Evolutionary conservation across 2,329 filamentous ascomycete species (phyloP).

Genomic region (Penicillium hesseltinei): DNA sequence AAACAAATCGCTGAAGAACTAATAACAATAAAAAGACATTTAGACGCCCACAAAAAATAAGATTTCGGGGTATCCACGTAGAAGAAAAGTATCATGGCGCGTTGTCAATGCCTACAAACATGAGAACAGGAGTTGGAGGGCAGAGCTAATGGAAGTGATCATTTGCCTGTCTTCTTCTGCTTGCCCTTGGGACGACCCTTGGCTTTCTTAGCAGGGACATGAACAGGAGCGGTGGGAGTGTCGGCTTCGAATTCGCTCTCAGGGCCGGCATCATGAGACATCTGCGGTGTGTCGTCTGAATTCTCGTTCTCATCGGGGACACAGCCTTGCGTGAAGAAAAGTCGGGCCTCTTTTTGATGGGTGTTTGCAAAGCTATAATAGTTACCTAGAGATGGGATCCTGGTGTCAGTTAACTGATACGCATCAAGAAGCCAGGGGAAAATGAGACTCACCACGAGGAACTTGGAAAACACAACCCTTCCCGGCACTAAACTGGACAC

Average conservation of each 20-base stretch:
- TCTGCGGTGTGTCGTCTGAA: slow-evolving; percentile 4
- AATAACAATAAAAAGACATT: slow-evolving; percentile 11
- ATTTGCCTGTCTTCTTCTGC: slow-evolving; percentile 33
- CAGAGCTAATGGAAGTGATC: not conserved
- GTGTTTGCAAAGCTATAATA: slow-evolving; percentile 89
- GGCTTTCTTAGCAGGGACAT: slow-evolving; percentile 11
- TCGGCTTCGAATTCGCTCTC: slow-evolving; percentile 22
- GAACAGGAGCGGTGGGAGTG: slow-evolving; percentile 7
- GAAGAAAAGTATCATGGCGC: slow-evolving; percentile 21
- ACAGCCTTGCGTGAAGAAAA: slow-evolving; percentile 93
- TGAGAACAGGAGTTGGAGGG: not conserved
- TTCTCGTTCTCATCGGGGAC: slow-evolving; percentile 47
- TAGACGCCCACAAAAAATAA: not conserved
- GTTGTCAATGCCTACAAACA: slow-evolving; percentile 12
- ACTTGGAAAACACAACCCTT: slow-evolving; percentile 93
- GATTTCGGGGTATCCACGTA: slow-evolving; percentile 8
- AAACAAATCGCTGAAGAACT: slow-evolving; percentile 19
- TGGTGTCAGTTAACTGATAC: slow-evolving; percentile 1
- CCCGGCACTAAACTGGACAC: slow-evolving; percentile 69
- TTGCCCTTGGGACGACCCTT: slow-evolving; percentile 35
- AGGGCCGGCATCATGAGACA: slow-evolving; percentile 6
- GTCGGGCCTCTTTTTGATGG: slow-evolving; percentile 65
- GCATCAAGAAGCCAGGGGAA: not conserved
- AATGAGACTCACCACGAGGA: slow-evolving; percentile 71
- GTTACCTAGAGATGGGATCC: slow-evolving; percentile 63